Base-by-base conservation (phyloP, 116 monocot species). In the Trichopus zeylanicus region DNA sequence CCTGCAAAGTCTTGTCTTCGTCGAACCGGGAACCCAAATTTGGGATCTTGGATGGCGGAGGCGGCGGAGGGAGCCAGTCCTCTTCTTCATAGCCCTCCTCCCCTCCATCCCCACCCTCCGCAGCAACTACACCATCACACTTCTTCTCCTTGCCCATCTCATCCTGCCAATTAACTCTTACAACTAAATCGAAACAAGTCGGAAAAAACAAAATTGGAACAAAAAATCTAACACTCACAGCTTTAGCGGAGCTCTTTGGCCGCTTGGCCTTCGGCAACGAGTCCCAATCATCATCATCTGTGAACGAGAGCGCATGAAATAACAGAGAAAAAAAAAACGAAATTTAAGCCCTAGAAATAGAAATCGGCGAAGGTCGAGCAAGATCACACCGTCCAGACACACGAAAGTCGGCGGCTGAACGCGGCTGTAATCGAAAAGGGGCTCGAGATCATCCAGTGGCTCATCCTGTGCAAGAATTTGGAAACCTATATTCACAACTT, bases 391-490 rank as follows among this genome's bases (percentile, higher is more conserved):
- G 21, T 73, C 71, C 37, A 84, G 34, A 48, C 24, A 20, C 51
- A 72, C 19, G 53, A 72, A 24, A 32, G 61, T 53, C 1, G 46
- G n/a, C 22, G 84, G 88, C 58, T 82, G 93, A 15, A 93, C 82
- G 37, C 79, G 84, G 59, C 53, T 72, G 69, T 93, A 93, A 56
- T 93, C 84, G 74, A 93, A 93, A 7, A 93, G 70, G 7, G 93
- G 85, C 59, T 81, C 88, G 23, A 93, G 78, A 20, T 88, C 92
- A 33, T 84, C 57, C 34, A 33, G 19, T 18, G 19, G 20, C 49
- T 49, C 49, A 20, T 24, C 49, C 49, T 49, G 49, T 22, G 22
- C 19, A 49, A 9, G 1, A 24, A 49, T 49, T 42, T 16, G 42
- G 12, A 42, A 13, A 42, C 0, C 42, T 16, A 42, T 13, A 42